Evolutionary conservation across 768 basidiomycete species (phyloP).

Genomic region (Cubamyces lactineus): DNA sequence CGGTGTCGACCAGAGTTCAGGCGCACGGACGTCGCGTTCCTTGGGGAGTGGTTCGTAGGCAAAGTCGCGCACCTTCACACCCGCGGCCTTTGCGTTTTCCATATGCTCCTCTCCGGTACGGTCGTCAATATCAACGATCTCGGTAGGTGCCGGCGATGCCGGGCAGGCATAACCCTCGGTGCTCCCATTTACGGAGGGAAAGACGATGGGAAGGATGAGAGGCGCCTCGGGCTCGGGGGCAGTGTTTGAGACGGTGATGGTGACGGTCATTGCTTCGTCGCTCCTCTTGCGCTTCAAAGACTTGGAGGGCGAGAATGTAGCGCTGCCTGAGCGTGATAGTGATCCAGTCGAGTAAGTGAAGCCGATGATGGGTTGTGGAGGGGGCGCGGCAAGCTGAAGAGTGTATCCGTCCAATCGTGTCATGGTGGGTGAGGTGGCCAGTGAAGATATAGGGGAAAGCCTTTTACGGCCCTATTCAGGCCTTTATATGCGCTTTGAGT

Average conservation of each 20-base stretch:
- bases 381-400: constrained; percentile 7
- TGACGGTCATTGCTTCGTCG: constrained; percentile 13
- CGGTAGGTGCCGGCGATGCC: constrained; percentile 34
- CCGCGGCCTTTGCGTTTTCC: constrained; percentile 25
- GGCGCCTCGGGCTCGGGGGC: neutral
- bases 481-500: neutral
- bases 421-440: neutral
- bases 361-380: constrained; percentile 12
- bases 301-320: neutral
- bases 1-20: constrained; percentile 33
- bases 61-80: constrained; percentile 40
- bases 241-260: constrained; percentile 9
- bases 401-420: constrained; percentile 11
- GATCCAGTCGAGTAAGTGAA: constrained; percentile 9
- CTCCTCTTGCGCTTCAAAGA: constrained; percentile 22
- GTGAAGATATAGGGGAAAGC: neutral
- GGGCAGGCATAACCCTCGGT: constrained; percentile 14
- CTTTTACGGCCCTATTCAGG: neutral
- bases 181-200: constrained; percentile 11
- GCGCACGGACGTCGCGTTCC: constrained; percentile 20
- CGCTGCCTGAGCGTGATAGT: constrained; percentile 11
- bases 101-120: constrained; percentile 23
- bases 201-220: constrained; percentile 14
- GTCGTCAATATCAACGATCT: constrained; percentile 25
- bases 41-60: constrained; percentile 28